Evolutionary conservation across 352 stramenopile genomes (phyloP).

Genomic region (Globisporangium yorkense): DNA sequence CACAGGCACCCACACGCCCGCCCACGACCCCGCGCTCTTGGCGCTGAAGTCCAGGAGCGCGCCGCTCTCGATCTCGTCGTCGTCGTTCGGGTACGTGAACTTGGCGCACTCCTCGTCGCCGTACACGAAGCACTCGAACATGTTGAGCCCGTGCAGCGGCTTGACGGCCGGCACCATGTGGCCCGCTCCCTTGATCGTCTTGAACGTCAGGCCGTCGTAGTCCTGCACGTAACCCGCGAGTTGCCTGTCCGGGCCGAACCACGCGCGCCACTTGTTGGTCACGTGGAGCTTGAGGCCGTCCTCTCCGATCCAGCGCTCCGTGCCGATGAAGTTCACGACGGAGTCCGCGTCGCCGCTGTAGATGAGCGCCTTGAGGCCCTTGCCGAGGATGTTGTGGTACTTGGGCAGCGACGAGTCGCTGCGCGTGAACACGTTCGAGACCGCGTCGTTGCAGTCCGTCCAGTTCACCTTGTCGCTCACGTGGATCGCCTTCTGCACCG

Average conservation of each 20-base stretch:
- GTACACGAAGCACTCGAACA: slow-evolving; percentile 83
- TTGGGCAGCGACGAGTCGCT: slow-evolving; percentile 53
- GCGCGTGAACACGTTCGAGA: slow-evolving; percentile 48
- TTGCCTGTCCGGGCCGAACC: slow-evolving; percentile 75
- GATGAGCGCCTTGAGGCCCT: slow-evolving; percentile 51
- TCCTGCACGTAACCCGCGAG: slow-evolving; percentile 85
- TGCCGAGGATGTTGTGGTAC: slow-evolving; percentile 58
- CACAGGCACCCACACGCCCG: slow-evolving; percentile 20
- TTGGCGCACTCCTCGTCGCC: slow-evolving; percentile 40
- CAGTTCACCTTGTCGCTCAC: slow-evolving; percentile 38
- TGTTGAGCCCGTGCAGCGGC: slow-evolving; percentile 65
- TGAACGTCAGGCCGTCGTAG: slow-evolving; percentile 83
- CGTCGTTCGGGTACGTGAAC: slow-evolving; percentile 64
- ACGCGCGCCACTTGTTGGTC: slow-evolving; percentile 56
- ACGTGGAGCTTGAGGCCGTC: slow-evolving; percentile 64
- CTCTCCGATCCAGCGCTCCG: slow-evolving; percentile 79
- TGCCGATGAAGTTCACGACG: slow-evolving; percentile 85
- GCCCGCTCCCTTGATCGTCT: slow-evolving; percentile 89
- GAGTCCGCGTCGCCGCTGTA: slow-evolving; percentile 79
- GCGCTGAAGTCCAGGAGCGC: slow-evolving; percentile 1
- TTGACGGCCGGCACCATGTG: slow-evolving; percentile 86
- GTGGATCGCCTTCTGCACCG: slow-evolving; percentile 63
- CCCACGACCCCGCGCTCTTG: slow-evolving; percentile 4
- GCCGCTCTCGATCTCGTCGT: slow-evolving; percentile 53
- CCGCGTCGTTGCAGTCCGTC: slow-evolving; percentile 60